phyloP scores from a whole-genome alignment of 2,329 filamentous ascomycete genomes.

The Colletotrichum sp. region DNA sequence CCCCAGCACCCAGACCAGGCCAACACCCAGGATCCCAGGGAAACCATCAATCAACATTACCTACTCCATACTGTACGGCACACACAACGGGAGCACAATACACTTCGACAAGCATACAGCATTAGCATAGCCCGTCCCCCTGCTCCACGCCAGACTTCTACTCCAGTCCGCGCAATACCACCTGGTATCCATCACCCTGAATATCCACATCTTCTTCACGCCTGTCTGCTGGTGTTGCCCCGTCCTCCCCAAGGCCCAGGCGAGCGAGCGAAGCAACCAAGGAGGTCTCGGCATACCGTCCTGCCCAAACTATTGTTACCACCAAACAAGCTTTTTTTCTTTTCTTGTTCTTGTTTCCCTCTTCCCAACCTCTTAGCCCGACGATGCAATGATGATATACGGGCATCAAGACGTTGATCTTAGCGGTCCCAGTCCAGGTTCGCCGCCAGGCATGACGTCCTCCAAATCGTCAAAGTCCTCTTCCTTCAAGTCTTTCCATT shows the following conservation, averaged over 20 bases:
- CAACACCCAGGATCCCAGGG: background rate
- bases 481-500: conserved; percentile 77
- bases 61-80: background rate
- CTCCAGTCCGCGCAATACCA: background rate
- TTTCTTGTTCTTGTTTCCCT: background rate
- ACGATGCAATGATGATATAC: conserved; percentile 23
- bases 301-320: background rate
- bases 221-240: conserved; percentile 5
- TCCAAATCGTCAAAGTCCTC: conserved; percentile 93
- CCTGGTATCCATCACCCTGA: background rate
- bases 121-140: background rate
- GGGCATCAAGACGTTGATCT: conserved; percentile 22
- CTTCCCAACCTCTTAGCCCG: background rate
- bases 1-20: background rate
- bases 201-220: background rate
- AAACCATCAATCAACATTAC: background rate
- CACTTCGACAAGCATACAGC: background rate
- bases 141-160: background rate
- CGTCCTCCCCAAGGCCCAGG: background rate
- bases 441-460: conserved; percentile 77
- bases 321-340: conserved; percentile 17
- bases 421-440: conserved; percentile 34
- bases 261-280: background rate
- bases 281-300: background rate
- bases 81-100: background rate